Conservation (phyloP, 805 yeast genomes). For the Wickerhamiella shivajii region DNA sequence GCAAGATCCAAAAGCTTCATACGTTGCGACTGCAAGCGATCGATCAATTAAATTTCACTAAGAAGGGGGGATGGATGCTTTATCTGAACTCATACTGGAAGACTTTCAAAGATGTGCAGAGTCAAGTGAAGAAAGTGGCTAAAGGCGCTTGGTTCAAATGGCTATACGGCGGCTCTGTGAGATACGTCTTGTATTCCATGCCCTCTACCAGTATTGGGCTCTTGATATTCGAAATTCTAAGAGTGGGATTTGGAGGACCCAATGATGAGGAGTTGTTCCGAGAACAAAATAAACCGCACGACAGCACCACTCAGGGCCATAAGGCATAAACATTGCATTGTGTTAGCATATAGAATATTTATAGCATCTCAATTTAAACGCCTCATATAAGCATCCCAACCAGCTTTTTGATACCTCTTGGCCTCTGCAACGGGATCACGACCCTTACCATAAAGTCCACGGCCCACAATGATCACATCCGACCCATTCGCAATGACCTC, state of each 20-base stretch:
- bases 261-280: too few relatives aligned
- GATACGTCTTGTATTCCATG: conserved; percentile 57
- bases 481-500: conserved; percentile 77
- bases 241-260: conserved; percentile 24
- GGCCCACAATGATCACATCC: conserved; percentile 93
- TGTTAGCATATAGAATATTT: too few relatives aligned
- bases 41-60: conserved; percentile 35
- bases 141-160: conserved; percentile 44
- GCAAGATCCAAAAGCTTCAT: conserved; percentile 68
- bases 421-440: conserved; percentile 85
- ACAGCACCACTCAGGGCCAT: too few relatives aligned
- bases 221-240: conserved; percentile 67
- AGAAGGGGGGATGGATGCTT: conserved; percentile 23
- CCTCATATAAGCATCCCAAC: conserved; percentile 78
- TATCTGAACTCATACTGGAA: conserved; percentile 68
- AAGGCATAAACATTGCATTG: too few relatives aligned
- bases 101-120: conserved; percentile 47
- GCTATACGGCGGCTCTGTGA: conserved; percentile 64
- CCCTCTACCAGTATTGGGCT: conserved; percentile 86
- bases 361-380: conserved; percentile 21
- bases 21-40: conserved; percentile 65
- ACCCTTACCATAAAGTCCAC: conserved; percentile 90
- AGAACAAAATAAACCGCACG: too few relatives aligned
- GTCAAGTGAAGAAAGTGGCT: conserved; percentile 38
- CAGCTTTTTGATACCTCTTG: conserved; percentile 77